Percentiles rank a stretch among this genome's conserved stretches.
These are phyloP conservation scores for Hapsidospora chrysogenum DNA, from an alignment of 495 filamentous ascomycete genomes.

Conservation along the genomic window DNA sequence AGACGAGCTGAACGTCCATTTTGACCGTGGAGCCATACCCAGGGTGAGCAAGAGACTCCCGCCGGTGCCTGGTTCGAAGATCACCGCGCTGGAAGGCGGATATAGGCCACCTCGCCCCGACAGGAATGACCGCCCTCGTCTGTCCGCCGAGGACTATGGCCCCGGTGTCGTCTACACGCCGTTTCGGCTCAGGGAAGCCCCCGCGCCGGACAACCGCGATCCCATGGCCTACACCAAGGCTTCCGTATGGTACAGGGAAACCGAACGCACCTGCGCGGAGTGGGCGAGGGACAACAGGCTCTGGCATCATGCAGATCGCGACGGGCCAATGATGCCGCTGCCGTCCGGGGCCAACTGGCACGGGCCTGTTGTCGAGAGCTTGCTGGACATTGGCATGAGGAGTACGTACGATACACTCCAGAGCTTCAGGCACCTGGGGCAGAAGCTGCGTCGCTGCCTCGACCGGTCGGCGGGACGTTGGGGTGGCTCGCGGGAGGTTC, in stretches of 20 bases:
- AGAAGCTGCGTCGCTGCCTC: too few species aligned
- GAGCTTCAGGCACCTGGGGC: neutral
- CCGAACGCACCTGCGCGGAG: neutral
- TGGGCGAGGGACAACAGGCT: neutral
- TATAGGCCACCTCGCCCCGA: neutral
- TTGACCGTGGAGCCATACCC: neutral
- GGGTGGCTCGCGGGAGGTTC: too few species aligned
- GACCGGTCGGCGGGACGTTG: too few species aligned
- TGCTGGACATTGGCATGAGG: neutral
- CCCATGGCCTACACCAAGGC: neutral
- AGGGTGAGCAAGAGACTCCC: constrained; percentile 1
- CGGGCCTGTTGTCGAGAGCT: neutral
- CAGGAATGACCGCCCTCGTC: neutral
- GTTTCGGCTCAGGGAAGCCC: neutral
- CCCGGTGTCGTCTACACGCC: neutral
- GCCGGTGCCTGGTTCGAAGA: neutral
- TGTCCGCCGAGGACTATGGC: neutral
- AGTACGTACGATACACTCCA: constrained; percentile 1
- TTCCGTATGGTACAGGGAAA: neutral
- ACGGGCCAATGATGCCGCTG: neutral
- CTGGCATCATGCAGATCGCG: neutral
- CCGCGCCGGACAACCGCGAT: neutral
- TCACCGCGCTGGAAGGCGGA: too few species aligned
- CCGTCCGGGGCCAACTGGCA: neutral
- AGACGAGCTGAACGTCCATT: constrained; percentile 3